phyloP scores from a whole-genome alignment of 2,329 filamentous ascomycete genomes.

The Aureobasidium sp. region DNA sequence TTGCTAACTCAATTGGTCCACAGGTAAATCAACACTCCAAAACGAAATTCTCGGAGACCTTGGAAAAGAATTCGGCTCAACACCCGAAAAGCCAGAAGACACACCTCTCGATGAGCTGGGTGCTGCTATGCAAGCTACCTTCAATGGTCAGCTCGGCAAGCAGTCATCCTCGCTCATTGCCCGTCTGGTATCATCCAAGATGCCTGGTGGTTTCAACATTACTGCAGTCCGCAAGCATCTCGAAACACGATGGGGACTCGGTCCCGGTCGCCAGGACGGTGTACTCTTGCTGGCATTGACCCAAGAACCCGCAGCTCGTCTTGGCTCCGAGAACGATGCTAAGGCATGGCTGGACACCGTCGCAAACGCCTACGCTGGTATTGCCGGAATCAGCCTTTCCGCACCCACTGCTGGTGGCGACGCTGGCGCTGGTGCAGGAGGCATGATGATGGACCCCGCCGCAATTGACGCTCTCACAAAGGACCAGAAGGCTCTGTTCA shows the following conservation, averaged over 20 bases:
- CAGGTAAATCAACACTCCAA: slow-evolving; percentile 95
- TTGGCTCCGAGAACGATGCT: slow-evolving; percentile 83
- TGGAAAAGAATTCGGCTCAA: slow-evolving; percentile 96
- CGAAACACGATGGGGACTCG: slow-evolving; percentile 88
- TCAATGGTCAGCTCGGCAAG: slow-evolving; percentile 96
- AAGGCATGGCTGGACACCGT: slow-evolving; percentile 88
- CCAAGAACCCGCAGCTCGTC: slow-evolving; percentile 81
- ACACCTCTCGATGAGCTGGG: slow-evolving; percentile 92
- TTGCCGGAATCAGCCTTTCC: slow-evolving; percentile 76
- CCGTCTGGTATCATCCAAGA: slow-evolving; percentile 94
- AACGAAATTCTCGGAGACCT: slow-evolving; percentile 98
- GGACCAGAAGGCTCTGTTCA: slow-evolving; percentile 91
- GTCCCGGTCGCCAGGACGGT: slow-evolving; percentile 80
- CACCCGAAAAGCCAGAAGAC: slow-evolving; percentile 97
- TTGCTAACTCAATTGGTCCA: slow-evolving; percentile 2
- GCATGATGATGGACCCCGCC: slow-evolving; percentile 99
- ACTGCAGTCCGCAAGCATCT: slow-evolving; percentile 92
- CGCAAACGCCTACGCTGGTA: slow-evolving; percentile 79
- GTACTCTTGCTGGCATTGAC: slow-evolving; percentile 83
- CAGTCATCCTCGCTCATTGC: slow-evolving; percentile 90
- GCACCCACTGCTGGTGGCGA: slow-evolving; percentile 65
- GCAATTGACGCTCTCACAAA: slow-evolving; percentile 96
- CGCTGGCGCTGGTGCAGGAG: slow-evolving; percentile 62
- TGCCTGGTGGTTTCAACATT: slow-evolving; percentile 99
- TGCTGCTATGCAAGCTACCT: slow-evolving; percentile 94